Conservation (phyloP, 768 basidiomycete species). For the Suillus subluteus region DNA sequence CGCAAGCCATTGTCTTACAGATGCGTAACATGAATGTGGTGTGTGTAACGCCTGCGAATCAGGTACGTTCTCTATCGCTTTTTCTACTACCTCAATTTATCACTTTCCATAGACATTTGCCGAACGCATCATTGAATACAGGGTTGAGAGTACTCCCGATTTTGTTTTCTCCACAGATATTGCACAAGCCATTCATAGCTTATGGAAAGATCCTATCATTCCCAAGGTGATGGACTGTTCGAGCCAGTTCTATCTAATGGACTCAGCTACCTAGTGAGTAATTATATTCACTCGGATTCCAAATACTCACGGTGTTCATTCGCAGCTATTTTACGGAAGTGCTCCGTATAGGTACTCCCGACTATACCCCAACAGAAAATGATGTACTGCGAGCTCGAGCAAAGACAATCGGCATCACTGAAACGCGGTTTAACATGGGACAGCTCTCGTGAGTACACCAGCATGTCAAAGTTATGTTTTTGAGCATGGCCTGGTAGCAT, state of each 20-base stretch:
- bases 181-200: slow-evolving; percentile 65
- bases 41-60: slow-evolving; percentile 67
- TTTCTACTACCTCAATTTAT: neutral
- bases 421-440: too few species aligned
- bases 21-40: slow-evolving; percentile 87
- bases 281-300: neutral
- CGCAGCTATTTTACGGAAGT: too few species aligned
- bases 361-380: too few species aligned
- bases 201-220: slow-evolving; percentile 74
- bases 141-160: slow-evolving; percentile 43
- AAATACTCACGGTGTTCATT: neutral
- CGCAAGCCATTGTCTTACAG: slow-evolving; percentile 81
- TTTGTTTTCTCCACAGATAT: slow-evolving; percentile 63
- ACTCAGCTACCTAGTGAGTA: slow-evolving; percentile 84
- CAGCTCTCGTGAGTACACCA: too few species aligned
- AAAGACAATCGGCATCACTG: too few species aligned
- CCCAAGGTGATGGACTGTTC: slow-evolving; percentile 53
- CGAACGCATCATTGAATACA: slow-evolving; percentile 66
- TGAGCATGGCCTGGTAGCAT: too few species aligned
- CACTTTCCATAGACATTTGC: slow-evolving; percentile 44
- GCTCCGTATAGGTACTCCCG: too few species aligned
- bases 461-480: too few species aligned
- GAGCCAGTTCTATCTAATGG: slow-evolving; percentile 91
- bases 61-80: slow-evolving; percentile 30
- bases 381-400: too few species aligned